Base-by-base conservation (phyloP, 441 rosid genomes). In the Arabidopsis hybrid region DNA sequence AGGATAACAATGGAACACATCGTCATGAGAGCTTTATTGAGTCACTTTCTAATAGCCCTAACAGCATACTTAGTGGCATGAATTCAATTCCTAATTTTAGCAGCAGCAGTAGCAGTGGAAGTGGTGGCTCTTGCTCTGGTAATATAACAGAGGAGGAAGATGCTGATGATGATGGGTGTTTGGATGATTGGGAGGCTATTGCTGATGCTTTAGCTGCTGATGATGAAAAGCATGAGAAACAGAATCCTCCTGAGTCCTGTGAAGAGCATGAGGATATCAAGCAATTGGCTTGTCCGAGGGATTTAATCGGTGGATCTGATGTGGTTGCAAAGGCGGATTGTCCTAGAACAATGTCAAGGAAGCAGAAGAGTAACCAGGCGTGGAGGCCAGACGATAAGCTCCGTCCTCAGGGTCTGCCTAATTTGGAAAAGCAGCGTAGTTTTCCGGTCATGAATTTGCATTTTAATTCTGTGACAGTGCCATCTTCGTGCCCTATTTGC, bases 161-260 rank as follows among this genome's bases (percentile, higher is more conserved):
- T 34, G 91, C 78, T 38, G 93, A 65, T 35, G 91, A 83, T 39
- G 94, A 87, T 55, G 87, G 77, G 34, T 88, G 94, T 74, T 83
- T 90, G 85, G 99, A 95, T 64, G 97, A 95, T 68, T 95, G 99
- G 99, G 99, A 95, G 77, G 89, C 97, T 51, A 65, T 92, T 74
- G 97, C 99, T n/a, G 99, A 95, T 82, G 97, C 99, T 74, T 78
- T 95, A 74, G 96, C 94, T 1, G 92, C 94, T 2, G 76, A 87
- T 40, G 82, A 87, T n/a, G 57, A 68, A 0, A 78, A 77, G 62
- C 70, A 73, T 9, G 84, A 78, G 69, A 75, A 79, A 31, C 74
- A 71, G 32, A 72, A 74, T 69, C 73, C 79, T 3, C 72, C 73
- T 3, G 82, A 79, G 34, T 53, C 71, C 1, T 50, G 79, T 6